Percentiles rank a stretch among this genome's conserved stretches.
phyloP scores from a whole-genome alignment of 2,329 filamentous ascomycete genomes.

The Claviceps purpurea region DNA sequence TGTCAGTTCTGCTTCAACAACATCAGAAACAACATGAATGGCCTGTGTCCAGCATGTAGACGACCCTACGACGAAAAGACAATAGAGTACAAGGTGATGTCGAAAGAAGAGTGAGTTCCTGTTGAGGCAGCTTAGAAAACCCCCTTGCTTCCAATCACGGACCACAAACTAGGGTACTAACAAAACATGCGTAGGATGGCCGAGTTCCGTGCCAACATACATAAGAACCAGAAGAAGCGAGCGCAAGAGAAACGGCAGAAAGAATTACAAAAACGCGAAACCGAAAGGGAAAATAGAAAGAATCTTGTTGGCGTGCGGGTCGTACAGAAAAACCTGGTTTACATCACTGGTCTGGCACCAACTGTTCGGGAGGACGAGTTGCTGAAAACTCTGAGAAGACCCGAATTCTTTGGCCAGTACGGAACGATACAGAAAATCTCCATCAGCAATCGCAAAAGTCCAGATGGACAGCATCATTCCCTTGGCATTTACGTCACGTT shows the following conservation, averaged over 20 bases:
- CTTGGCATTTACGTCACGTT: conserved; percentile 99
- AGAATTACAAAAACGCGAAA: conserved; percentile 90
- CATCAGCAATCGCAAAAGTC: conserved; percentile 84
- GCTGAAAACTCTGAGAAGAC: conserved; percentile 75
- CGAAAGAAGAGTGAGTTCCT: conserved; percentile 72
- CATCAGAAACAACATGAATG: conserved; percentile 96
- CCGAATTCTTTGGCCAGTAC: conserved; percentile 95
- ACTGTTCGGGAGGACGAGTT: conserved; percentile 86
- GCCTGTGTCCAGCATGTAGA: conserved; percentile 91
- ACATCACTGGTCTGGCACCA: conserved; percentile 88
- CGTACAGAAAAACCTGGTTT: conserved; percentile 96
- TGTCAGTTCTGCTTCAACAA: conserved; percentile 99
- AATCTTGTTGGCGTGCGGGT: conserved; percentile 91
- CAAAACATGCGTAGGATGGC: conserved; percentile 39
- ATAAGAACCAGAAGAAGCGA: conserved; percentile 87
- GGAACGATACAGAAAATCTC: conserved; percentile 98
- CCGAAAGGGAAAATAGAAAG: conserved; percentile 88
- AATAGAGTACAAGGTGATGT: conserved; percentile 93
- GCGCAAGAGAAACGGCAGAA: conserved; percentile 75
- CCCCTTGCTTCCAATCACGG: not conserved
- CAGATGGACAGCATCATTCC: conserved; percentile 64
- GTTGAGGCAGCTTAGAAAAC: not conserved
- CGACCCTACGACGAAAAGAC: conserved; percentile 93
- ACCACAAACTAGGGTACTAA: conserved; percentile 2
- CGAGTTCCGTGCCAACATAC: conserved; percentile 63